Conservation (phyloP, 2,329 filamentous ascomycete genomes). For the Botrytis fabae region DNA sequence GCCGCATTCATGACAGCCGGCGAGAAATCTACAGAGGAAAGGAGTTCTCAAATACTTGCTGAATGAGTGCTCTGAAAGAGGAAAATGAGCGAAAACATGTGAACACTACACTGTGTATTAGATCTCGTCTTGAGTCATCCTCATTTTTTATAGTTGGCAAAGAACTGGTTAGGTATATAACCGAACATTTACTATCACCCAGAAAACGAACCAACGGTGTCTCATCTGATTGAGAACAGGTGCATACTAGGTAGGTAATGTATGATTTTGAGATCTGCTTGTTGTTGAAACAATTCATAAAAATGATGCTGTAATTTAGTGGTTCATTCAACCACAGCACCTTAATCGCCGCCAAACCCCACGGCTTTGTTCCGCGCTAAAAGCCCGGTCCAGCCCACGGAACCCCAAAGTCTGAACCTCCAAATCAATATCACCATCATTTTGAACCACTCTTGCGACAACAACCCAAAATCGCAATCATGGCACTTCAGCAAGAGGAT, state of each 20-base stretch:
- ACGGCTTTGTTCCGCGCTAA: slow-evolving; percentile 8
- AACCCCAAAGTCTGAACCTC: neutral
- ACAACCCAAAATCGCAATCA: slow-evolving; percentile 20
- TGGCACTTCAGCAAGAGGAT: slow-evolving; percentile 49
- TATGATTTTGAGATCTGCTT: neutral
- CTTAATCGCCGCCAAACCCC: neutral
- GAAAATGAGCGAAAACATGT: neutral
- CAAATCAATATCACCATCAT: neutral
- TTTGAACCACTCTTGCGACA: slow-evolving; percentile 2
- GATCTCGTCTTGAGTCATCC: neutral
- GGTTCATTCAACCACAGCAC: neutral
- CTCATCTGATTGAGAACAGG: neutral
- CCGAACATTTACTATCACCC: neutral
- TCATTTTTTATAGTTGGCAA: neutral
- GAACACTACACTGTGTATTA: neutral
- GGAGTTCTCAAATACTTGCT: neutral
- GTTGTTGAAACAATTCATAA: neutral
- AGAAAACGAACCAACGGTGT: neutral
- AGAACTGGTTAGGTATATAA: neutral
- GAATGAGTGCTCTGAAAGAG: neutral
- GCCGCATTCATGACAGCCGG: neutral
- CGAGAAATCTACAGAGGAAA: neutral
- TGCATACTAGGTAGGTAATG: neutral
- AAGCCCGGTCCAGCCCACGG: neutral
- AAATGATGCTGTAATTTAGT: neutral